Base-by-base conservation (phyloP, 495 filamentous ascomycete species). In the Hyphodiscus hymeniophilus region DNA sequence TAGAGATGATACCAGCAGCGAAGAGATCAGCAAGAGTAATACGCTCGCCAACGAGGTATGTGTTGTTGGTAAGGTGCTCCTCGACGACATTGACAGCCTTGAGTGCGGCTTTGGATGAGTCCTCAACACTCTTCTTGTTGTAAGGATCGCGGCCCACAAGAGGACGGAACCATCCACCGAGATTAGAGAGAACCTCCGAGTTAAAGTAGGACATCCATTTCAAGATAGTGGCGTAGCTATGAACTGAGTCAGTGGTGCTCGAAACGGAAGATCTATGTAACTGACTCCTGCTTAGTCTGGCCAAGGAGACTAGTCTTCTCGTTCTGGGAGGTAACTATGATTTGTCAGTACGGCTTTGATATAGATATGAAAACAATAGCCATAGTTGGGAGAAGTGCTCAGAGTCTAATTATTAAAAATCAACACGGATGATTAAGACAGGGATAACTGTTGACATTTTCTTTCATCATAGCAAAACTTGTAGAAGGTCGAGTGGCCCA, bases 261-360 rank as follows among this genome's bases (percentile, higher is more conserved):
- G 11, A 42, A 17, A 7, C 17, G 10, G 16, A 33, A 13, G 3
- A 36, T 7, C 5, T n/a, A 12, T 15, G 31, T 40, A 18, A 55
- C 72, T 64, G 81, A 87, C 77, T 99, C 92, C 73, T 97, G 89
- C 84, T 99, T 99, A 72, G 90, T 97, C 81, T 96, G 96, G 62
- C 92, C 92, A 52, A 99, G 77, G 42, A 99, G 87, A 55, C 89
- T 90, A 55, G 94, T 99, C 81, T 96, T 97, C 82, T 97, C 92
- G 69, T 99, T 97, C 75, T 99, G 92, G 59, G 92, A 95, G 63
- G 92, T 88, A 62, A 99, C 92, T 98, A 64, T 31, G 50, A 20
- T 41, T 20, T 55, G 63, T 72, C 66, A 76, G 65, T 42, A 40
- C 31, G 32, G 17, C 22, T 51, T 7, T 28, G 47, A 17, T 39